A percentile compares a stretch with the other conserved stretches of the same genome.
Conservation (phyloP, 2,329 filamentous ascomycete species). For the Trichophaea hybrida region DNA sequence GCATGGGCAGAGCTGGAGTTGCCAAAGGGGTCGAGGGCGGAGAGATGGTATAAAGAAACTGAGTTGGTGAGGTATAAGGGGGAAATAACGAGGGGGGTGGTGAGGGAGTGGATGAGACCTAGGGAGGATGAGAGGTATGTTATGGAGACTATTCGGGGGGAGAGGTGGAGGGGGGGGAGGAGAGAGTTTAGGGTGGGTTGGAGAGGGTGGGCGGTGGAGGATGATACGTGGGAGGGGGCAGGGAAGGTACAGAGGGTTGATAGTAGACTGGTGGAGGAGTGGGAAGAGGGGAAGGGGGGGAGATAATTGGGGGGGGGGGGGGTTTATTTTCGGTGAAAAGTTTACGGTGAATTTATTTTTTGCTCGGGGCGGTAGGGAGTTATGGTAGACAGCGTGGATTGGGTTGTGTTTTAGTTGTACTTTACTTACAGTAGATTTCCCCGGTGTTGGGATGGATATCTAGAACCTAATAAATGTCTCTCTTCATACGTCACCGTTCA, state of each 20-base stretch:
- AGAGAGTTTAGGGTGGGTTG: slow-evolving; percentile 1
- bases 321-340: not conserved
- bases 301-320: not conserved
- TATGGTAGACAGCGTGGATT: too few species aligned
- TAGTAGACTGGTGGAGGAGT: not conserved
- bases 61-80: not conserved
- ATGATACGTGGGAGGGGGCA: slow-evolving; percentile 6
- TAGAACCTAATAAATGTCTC: too few species aligned
- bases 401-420: too few species aligned
- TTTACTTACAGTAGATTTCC: too few species aligned
- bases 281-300: not conserved
- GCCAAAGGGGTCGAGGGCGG: not conserved
- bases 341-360: too few species aligned
- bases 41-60: not conserved
- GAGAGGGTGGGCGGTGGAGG: slow-evolving; percentile 5
- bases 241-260: not conserved
- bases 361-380: not conserved
- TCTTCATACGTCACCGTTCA: too few species aligned
- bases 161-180: not conserved
- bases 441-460: too few species aligned
- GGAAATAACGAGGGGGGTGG: not conserved
- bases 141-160: not conserved
- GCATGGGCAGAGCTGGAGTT: not conserved
- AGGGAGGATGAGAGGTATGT: not conserved
- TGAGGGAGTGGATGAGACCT: not conserved